phyloP scores from a whole-genome alignment of 164 flowering plant species.

The Aristolochia contorta region DNA sequence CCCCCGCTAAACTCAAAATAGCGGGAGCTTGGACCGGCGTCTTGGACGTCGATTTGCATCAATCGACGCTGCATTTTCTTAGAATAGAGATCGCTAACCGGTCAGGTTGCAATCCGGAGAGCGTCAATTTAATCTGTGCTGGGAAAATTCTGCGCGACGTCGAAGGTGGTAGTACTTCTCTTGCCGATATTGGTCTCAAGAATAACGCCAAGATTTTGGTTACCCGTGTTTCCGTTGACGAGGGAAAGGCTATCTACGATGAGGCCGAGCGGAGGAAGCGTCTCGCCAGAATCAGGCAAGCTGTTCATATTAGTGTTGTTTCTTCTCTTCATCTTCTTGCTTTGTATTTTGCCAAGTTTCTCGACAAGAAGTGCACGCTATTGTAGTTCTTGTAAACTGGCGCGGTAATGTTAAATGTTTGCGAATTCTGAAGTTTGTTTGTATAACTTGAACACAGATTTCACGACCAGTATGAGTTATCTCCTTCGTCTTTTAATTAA shows the following conservation, averaged over 20 bases:
- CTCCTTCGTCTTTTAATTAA: too few relatives aligned
- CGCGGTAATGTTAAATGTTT: too few relatives aligned
- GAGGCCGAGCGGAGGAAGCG: constrained; percentile 63
- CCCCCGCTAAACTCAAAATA: constrained; percentile 53
- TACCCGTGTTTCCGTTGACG: constrained; percentile 28
- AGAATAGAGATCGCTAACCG: constrained; percentile 56
- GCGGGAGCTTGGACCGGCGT: constrained; percentile 78
- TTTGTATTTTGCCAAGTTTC: not conserved
- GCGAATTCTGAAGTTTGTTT: too few relatives aligned
- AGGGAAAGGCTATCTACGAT: constrained; percentile 43
- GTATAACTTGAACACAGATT: too few relatives aligned
- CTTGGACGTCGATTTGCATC: constrained; percentile 53
- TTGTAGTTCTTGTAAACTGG: too few relatives aligned
- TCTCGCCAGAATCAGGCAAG: constrained; percentile 62
- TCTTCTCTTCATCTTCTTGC: not conserved
- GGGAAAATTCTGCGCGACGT: constrained; percentile 65
- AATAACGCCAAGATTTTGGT: constrained; percentile 63
- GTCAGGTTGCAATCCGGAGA: constrained; percentile 29
- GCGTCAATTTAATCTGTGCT: constrained; percentile 58
- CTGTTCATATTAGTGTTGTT: not conserved
- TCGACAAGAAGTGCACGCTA: too few relatives aligned
- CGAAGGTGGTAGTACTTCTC: constrained; percentile 26
- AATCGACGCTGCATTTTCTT: constrained; percentile 61
- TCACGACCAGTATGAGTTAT: too few relatives aligned
- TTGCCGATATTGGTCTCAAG: constrained; percentile 56